Percentiles rank a stretch among this genome's conserved stretches.
Evolutionary conservation across 2,329 filamentous ascomycete species (phyloP).

Genomic region (Talaromyces funiculosus): DNA sequence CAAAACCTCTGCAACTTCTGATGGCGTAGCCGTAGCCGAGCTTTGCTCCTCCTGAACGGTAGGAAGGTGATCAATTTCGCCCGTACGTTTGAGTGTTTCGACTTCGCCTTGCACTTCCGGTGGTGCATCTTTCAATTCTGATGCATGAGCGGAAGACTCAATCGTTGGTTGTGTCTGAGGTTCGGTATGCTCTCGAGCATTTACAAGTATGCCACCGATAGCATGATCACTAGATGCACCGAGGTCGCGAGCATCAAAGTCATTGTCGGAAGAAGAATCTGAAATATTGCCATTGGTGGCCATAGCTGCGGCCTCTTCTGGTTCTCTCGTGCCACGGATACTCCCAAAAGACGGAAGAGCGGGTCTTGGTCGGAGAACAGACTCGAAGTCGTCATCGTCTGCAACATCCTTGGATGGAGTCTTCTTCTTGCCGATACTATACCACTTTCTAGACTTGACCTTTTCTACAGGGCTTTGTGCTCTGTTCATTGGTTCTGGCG

Average conservation of each 20-base stretch:
- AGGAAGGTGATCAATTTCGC: slow-evolving; percentile 4
- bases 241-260: slow-evolving; percentile 28
- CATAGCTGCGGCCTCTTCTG: slow-evolving; percentile 9
- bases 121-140: neutral
- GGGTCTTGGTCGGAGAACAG: slow-evolving; percentile 54
- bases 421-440: slow-evolving; percentile 32
- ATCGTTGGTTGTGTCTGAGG: neutral
- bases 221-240: slow-evolving; percentile 49
- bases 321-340: slow-evolving; percentile 44
- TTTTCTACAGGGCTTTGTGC: slow-evolving; percentile 31
- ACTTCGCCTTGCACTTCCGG: neutral
- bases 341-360: slow-evolving; percentile 60
- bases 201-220: slow-evolving; percentile 47
- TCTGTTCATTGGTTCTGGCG: slow-evolving; percentile 31
- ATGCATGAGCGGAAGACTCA: neutral
- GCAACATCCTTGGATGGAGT: slow-evolving; percentile 21
- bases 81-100: neutral
- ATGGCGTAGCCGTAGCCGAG: neutral
- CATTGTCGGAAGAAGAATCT: slow-evolving; percentile 40
- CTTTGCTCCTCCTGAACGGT: slow-evolving; percentile 8
- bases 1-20: neutral
- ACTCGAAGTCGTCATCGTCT: slow-evolving; percentile 48
- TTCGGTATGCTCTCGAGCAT: slow-evolving; percentile 21
- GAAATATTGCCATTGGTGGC: slow-evolving; percentile 28
- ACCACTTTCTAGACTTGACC: slow-evolving; percentile 32